A percentile compares a stretch with the other conserved stretches of the same genome.
Conservation (phyloP, 176 grass and related monocot species). For the Dactylis glomerata region DNA sequence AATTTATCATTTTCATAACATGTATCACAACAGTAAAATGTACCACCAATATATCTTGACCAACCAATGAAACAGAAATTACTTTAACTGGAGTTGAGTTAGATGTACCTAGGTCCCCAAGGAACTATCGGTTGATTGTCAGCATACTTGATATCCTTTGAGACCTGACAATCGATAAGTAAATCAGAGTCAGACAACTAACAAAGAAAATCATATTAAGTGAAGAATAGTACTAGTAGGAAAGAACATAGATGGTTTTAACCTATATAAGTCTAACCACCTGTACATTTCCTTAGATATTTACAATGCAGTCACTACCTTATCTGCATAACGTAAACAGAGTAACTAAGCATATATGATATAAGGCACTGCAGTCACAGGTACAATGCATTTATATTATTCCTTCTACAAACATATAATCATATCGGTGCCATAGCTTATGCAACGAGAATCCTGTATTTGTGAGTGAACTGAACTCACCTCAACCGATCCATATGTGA, state of each 20-base stretch:
- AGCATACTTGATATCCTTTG: conserved; percentile 93
- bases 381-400: too few relatives aligned
- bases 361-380: background rate
- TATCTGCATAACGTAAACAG: background rate
- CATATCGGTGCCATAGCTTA: background rate
- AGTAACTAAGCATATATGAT: too few relatives aligned
- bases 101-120: conserved; percentile 81
- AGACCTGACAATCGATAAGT: conserved; percentile 49
- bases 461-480: conserved; percentile 7
- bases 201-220: conserved; percentile 2
- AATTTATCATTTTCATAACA: conserved; percentile 3
- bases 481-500: conserved; percentile 83
- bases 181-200: conserved; percentile 11
- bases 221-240: background rate
- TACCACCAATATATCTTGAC: background rate
- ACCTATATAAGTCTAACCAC: background rate
- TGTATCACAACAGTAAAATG: background rate
- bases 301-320: background rate
- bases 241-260: background rate
- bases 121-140: conserved; percentile 84
- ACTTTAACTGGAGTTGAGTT: conserved; percentile 4
- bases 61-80: background rate
- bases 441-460: background rate
- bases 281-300: background rate
- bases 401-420: background rate